A percentile compares a stretch with the other conserved stretches of the same genome.
phyloP scores from a whole-genome alignment of 805 yeast species.

The Huiozyma naganishii region DNA sequence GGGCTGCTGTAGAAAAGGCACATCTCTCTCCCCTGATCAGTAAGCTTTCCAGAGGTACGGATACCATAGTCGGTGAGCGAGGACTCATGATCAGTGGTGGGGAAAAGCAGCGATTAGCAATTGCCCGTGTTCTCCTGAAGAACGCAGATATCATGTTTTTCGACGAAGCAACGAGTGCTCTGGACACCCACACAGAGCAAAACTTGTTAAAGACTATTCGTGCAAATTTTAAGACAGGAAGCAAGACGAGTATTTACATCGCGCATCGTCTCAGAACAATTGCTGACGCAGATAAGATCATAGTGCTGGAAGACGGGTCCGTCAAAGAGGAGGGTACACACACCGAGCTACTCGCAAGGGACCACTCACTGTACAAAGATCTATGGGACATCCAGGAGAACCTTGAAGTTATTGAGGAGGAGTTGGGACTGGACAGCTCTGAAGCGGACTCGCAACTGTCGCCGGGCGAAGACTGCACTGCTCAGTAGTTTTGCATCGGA shows the following conservation, averaged over 20 bases:
- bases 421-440: slow-evolving; percentile 17
- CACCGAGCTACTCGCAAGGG: slow-evolving; percentile 40
- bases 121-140: slow-evolving; percentile 81
- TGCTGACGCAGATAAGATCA: slow-evolving; percentile 88
- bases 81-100: slow-evolving; percentile 99
- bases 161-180: slow-evolving; percentile 94
- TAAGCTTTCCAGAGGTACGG: slow-evolving; percentile 72
- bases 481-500: too few relatives aligned
- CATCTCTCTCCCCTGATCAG: slow-evolving; percentile 51
- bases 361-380: slow-evolving; percentile 57
- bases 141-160: slow-evolving; percentile 84
- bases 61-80: slow-evolving; percentile 88
- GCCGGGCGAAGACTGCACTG: too few relatives aligned
- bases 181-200: slow-evolving; percentile 95
- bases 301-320: slow-evolving; percentile 67
- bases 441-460: background rate
- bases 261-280: slow-evolving; percentile 92
- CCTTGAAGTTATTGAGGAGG: slow-evolving; percentile 39
- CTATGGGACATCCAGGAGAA: slow-evolving; percentile 92
- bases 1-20: slow-evolving; percentile 54
- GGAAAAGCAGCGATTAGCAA: slow-evolving; percentile 90
- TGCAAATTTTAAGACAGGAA: slow-evolving; percentile 44
- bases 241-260: slow-evolving; percentile 74
- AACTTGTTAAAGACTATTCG: slow-evolving; percentile 66
- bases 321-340: slow-evolving; percentile 90